Evolutionary conservation across 2,329 filamentous ascomycete species (phyloP), one percentile per base, ranked within the genome.

Genomic region (Penicillium sp.): DNA sequence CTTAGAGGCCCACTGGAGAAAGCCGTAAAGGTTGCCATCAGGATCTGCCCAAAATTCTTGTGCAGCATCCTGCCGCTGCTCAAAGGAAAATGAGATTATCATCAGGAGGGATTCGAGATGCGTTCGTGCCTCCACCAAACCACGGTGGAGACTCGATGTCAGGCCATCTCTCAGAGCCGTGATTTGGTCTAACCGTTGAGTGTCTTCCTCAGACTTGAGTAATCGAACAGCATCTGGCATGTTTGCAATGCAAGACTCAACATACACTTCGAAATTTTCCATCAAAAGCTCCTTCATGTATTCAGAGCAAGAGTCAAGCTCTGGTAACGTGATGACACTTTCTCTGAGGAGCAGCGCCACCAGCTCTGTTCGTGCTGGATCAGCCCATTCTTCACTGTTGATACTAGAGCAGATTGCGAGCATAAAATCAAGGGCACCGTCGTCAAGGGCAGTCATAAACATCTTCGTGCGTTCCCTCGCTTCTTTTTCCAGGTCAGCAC

Each of bases 1-100:
- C 65, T 91, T 89, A 3, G 95, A 96, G n/a, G 93, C 90, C 95
- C 95, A 99, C 62, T 96, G 90, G 71, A 99, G 83, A 71, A 99
- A 99, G 0, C 95, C 95, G 61, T 93, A 90, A 31, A 99, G 80
- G 65, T 97, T 96, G 69, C 92, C 92, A 67, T 99, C 95, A 2
- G 90, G 87, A 69, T 97, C 93, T 31, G 85, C 84, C 95, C 95
- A 99, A 65, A 98, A 98, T 46, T 88, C 89, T 68, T 90, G 86
- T 10, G 93, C 91, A 26, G 91, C 89, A 51, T 96, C 91, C 16
- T 90, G 85, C 35, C 92, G 88, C 29, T 89, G 86, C 68, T 98
- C 91, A 69, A 93, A 99, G 5, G 92, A 86, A 70, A 95, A 96
- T 4, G 95, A 90, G 58, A 98, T 93, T 60, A 98, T 88, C 61